Evolutionary conservation across 1,139 yeast species (phyloP), one percentile per base, ranked within the genome.

Genomic region (Lodderomyces pseudojiufengensis): DNA sequence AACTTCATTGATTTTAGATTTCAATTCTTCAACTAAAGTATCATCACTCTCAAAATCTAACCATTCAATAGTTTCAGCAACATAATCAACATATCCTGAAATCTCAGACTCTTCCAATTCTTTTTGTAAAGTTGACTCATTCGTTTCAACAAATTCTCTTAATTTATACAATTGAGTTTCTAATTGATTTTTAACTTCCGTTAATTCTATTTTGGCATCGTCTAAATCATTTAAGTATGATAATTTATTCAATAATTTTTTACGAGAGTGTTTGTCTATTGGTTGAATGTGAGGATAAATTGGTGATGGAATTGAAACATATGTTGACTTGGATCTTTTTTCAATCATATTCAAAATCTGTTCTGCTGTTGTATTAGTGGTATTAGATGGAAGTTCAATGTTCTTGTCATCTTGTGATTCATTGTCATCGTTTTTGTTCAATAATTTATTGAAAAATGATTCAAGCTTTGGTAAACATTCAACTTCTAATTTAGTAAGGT

Each of bases 31-130:
- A 28, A 70, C 41, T 1, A 68, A 45, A 1, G 86, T 74, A 22
- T 64, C 66, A 38, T 78, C 84, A 37, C 86, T 74, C 15, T 81
- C 90, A 46, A 75, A 79, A 37, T 86, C 95, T 26, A 87, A 63
- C 95, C 95, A 86, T 44, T 84, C 94, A 35, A 84, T 61, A 16
- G 70, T 61, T 16, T 78, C 80, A 22, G 63, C 45, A 2, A 82
- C 71, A 24, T 47, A 45, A 3, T 44, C 30, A 22, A 50, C 44
- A 27, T 53, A 49, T 8, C 46, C 46, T 0, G 54, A 52, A 1
- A 67, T 46, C 5, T 73, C 64, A 8, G 54, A 52, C 4, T 59
- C 63, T 3, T 68, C 35, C 13, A 72, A 47, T 9, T 62, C 63
- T 9, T 55, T 48, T 8, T 70, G 65, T 6, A 64, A 44, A 2